phyloP scores from a whole-genome alignment of 352 stramenopile species.

The Globisporangium spinosum region DNA sequence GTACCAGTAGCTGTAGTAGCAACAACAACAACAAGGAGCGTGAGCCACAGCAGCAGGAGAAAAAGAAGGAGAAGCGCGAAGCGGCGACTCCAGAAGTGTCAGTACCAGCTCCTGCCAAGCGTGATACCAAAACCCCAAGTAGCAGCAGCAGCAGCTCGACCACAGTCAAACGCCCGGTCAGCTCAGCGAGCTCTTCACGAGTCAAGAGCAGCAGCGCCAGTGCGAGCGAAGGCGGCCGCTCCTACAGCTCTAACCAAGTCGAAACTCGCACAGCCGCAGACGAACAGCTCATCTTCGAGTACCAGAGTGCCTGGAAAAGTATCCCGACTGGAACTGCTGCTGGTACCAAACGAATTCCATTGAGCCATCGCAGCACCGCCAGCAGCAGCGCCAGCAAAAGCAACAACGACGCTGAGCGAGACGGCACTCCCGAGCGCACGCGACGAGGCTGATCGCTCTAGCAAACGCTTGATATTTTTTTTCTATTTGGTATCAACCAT shows the following conservation, averaged over 20 bases:
- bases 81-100: neutral
- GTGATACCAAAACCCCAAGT: slow-evolving; percentile 4
- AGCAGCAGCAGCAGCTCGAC: neutral
- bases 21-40: slow-evolving; percentile 12
- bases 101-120: neutral
- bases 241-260: neutral
- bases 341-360: slow-evolving; percentile 2
- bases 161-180: neutral
- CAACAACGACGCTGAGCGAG: slow-evolving; percentile 28
- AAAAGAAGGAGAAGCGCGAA: slow-evolving; percentile 9
- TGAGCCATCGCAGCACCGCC: slow-evolving; percentile 8
- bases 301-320: neutral
- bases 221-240: neutral
- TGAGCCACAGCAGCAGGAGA: slow-evolving; percentile 2
- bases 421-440: slow-evolving; percentile 19
- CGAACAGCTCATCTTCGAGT: neutral
- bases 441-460: slow-evolving; percentile 13
- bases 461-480: neutral
- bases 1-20: slow-evolving; percentile 17
- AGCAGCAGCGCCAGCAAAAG: slow-evolving; percentile 20
- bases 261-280: neutral
- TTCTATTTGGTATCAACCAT: slow-evolving; percentile 5
- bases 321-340: neutral
- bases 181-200: slow-evolving; percentile 8
- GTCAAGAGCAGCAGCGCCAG: neutral